Evolutionary conservation across 2,329 filamentous ascomycete genomes (phyloP).

Genomic region (Sporothrix inflata): DNA sequence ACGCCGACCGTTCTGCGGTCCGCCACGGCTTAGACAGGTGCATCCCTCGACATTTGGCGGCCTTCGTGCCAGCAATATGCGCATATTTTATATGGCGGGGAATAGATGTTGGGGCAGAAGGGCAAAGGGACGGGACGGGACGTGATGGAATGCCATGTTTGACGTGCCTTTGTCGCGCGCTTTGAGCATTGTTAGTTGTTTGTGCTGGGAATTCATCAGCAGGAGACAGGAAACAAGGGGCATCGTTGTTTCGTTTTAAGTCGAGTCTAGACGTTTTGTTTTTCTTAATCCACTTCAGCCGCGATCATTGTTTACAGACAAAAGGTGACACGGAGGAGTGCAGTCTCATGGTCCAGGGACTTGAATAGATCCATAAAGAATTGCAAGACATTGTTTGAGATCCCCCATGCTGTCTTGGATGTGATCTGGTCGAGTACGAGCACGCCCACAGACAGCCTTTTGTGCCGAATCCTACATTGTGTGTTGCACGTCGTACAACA

Average conservation of each 20-base stretch:
- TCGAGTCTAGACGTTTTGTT: background rate
- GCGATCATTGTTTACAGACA: background rate
- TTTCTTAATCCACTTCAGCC: background rate
- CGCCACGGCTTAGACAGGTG: background rate
- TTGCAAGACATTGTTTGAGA: background rate
- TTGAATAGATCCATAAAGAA: background rate
- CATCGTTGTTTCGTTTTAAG: background rate
- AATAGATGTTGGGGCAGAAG: background rate
- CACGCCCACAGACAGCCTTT: background rate
- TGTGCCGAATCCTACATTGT: background rate
- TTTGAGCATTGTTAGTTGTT: background rate
- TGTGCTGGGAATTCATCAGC: background rate
- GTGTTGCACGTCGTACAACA: background rate
- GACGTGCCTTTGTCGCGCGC: background rate
- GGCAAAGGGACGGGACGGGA: background rate
- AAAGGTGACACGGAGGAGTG: background rate
- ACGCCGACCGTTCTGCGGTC: background rate
- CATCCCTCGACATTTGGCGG: too few species aligned
- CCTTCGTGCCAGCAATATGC: background rate
- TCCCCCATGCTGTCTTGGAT: background rate
- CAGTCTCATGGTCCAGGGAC: background rate
- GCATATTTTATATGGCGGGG: background rate
- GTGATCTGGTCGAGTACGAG: background rate
- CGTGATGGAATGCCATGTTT: too few species aligned
- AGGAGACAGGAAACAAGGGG: background rate